Base-by-base conservation (phyloP, 2,329 filamentous ascomycete species). In the Podosphaera aphanis region DNA sequence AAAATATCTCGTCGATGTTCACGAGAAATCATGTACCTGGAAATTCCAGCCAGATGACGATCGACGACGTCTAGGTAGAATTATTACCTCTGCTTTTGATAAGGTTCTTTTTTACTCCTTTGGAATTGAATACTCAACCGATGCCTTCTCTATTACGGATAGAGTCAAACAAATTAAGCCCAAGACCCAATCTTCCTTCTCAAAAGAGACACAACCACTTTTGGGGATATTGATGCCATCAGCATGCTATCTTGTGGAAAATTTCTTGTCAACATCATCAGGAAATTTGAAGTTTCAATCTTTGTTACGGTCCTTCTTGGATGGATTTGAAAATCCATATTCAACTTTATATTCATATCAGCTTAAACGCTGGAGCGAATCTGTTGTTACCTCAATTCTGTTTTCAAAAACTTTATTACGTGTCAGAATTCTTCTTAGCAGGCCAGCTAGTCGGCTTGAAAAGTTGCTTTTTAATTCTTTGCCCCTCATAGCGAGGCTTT, bases 1-100 rank as follows among this genome's bases (percentile, higher is more conserved):
- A 5, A 77, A 81, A 52, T 77, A 78, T 1, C 69, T 83, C 51
- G 71, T 92, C 20, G 85, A 93, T 56, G 73, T 92, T 5, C 79
- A 92, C 53, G 85, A 93, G 62, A 90, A 80, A 60, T 82, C 80
- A 33, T 73, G 76, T 25, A 84, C 77, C 4, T 98, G 88, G 90
- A 79, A 78, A 52, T 94, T 92, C 58, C 68, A 72, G 5, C 69
- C 71, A 1, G 68, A 74, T 10, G 66, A 76, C 21, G 78, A 86
- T 52, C 75, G 79, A 38, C 72, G 76, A 44, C 66, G 76, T 47
- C 70, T 94, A 43, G 73, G 83, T 48, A 68, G 70, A 16, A 68
- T 69, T 37, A 73, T 93, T 21, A 70, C 83, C 21, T 69, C 69
- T 4, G 71, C 79, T 13, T 77, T 94, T 56, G 70, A 79, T 51